Percentiles rank a stretch among this genome's conserved stretches.
Conservation (phyloP, 129 eudicot species). For the Pseudognaphalium luteoalbum region DNA sequence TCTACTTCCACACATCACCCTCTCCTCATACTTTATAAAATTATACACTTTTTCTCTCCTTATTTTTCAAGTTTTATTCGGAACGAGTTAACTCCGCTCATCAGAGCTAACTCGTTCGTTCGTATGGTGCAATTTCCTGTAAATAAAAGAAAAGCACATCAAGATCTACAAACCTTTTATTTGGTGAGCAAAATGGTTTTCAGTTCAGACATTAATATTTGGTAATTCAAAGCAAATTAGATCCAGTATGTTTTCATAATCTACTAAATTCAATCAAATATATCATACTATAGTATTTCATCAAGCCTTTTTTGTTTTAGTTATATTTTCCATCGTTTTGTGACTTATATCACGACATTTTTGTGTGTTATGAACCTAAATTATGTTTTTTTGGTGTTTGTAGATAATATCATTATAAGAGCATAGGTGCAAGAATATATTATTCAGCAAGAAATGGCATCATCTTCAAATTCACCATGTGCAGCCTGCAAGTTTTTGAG, state of each 20-base stretch:
- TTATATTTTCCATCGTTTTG: not conserved
- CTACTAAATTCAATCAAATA: not conserved
- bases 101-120: not conserved
- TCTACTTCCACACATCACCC: conserved; percentile 24
- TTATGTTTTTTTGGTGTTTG: not conserved
- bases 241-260: conserved; percentile 14
- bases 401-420: conserved; percentile 14
- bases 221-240: conserved; percentile 17
- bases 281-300: not conserved
- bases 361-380: not conserved
- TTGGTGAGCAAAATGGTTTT: not conserved
- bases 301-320: not conserved
- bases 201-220: not conserved
- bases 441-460: conserved; percentile 47
- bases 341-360: not conserved
- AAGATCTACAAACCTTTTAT: conserved; percentile 21
- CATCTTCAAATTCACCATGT: conserved; percentile 79
- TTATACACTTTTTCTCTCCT: conserved; percentile 8
- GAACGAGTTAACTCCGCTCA: not conserved
- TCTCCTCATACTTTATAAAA: conserved; percentile 29
- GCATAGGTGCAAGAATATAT: conserved; percentile 14
- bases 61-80: not conserved
- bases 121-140: not conserved
- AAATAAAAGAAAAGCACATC: not conserved
- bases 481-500: conserved; percentile 92